Evolutionary conservation across 1,139 yeast genomes (phyloP), one percentile per base, ranked within the genome.

Genomic region (Pichia sp.): DNA sequence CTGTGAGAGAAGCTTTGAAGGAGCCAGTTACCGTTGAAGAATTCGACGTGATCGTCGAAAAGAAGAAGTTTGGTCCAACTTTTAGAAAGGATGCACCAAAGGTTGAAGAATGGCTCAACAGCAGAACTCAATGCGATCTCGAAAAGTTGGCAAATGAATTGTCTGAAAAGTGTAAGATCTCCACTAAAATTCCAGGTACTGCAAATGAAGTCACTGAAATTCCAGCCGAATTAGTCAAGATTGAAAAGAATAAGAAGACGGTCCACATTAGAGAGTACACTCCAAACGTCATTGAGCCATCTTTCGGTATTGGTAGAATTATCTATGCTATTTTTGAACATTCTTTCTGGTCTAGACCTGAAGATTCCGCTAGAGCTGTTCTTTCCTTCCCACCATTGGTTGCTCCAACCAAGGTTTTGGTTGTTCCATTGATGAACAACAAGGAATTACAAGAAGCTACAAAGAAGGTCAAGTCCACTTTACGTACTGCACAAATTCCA

Each of bases 241-340:
- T 91, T 58, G 86, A 74, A 52, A 77, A 83, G 68, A 81, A 76
- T 54, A 77, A 81, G 39, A 79, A 77, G 58, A 80, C 82, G 37
- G 95, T 86, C 64, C 95, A 88, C 60, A 72, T 91, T 41, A 85
- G 98, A 59, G 98, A 93, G 66, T 93, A 67, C 66, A 85, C 88
- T 49, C 99, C 99, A 46, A 88, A 86, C 59, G 99, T 93, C 44
- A 93, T 93, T 56, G 99, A 93, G 67, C 99, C 99, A 46, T 93
- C 99, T 7, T 93, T 93, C 56, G 99, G 99, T 74, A 84, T 93
- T 59, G 98, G 98, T 46, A 91, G 99, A 70, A 86, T 93, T 59
- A 69, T 93, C 49, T 93, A 93, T 67, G 74, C 96, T 32, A 66
- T 91, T 49, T 82, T 88, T 57, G 99, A 93, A 68, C 99, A 93